Evolutionary conservation across 2,329 filamentous ascomycete genomes (phyloP), one percentile per base, ranked within the genome.

Genomic region (Epichloe sylvatica): DNA sequence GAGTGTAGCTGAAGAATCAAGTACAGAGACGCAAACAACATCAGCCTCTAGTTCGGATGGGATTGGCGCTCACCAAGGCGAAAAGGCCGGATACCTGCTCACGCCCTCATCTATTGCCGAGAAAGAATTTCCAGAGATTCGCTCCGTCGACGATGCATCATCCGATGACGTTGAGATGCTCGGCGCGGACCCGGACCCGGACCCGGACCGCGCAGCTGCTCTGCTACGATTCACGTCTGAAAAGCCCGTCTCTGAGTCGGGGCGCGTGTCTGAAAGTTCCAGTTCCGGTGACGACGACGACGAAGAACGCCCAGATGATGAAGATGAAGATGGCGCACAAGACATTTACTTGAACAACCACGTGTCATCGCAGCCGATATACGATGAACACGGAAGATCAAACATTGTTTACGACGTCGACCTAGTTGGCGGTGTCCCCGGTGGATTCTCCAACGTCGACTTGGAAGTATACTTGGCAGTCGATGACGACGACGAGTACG

Each of bases 361-460:
- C 11, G 52, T 65, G 0, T 47, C 54, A 2, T 38, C 50, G 1
- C 50, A 53, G 12, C 54, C 59, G 0, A 47, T 51, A 3, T 59
- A 56, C 15, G 55, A 55, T 3, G 59, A 57, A 2, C 42, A 38
- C 12, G 50, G 51, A 1, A 49, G 51, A 5, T 54, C 54, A 3
- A 60, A 64, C 45, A 50, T 66, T 4, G 43, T 66, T 11, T 56
- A 62, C 49, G 57, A 58, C 25, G 62, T 61, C 12, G 50, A 62
- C 12, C 36, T 65, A 0, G 39, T 57, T 1, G 58, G 23, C 23
- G 2, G 55, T 1, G 38, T 46, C 2, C 23, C 51, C 17, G 37
- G 45, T 1, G 46, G 30, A 0, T 36, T 42, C 3, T 19, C 40
- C 1, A 42, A 50, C 2, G 56, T 62, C 19, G 62, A 66, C 41